Evolutionary conservation across 306 rosid species (phyloP).

Genomic region (Lupinus albus): DNA sequence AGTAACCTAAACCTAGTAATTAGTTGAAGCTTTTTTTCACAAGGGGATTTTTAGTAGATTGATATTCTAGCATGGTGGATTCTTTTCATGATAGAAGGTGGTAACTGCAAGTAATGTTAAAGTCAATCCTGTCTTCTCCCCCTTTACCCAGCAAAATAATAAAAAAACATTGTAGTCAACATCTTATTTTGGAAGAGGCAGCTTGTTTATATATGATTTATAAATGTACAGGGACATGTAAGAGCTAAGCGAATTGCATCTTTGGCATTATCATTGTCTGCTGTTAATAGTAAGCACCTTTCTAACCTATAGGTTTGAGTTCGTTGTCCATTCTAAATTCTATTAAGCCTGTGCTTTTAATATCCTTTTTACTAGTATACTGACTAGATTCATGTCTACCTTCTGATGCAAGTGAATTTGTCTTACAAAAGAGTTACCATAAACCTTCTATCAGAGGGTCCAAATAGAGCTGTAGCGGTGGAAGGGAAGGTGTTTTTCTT

Average conservation of each 20-base stretch:
- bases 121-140: conserved; percentile 31
- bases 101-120: conserved; percentile 22
- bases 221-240: conserved; percentile 61
- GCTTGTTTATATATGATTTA: conserved; percentile 30
- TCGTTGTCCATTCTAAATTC: conserved; percentile 35
- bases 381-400: conserved; percentile 41
- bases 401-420: conserved; percentile 54
- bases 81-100: conserved; percentile 33
- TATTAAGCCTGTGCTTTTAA: background rate
- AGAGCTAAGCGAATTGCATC: conserved; percentile 66
- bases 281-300: conserved; percentile 61
- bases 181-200: conserved; percentile 24
- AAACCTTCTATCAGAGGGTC: conserved; percentile 69
- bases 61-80: conserved; percentile 35
- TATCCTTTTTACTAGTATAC: conserved; percentile 22
- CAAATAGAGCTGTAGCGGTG: conserved; percentile 73
- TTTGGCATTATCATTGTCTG: conserved; percentile 61
- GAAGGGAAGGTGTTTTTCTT: conserved; percentile 80
- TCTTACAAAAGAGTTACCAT: conserved; percentile 63
- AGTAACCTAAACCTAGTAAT: conserved; percentile 38
- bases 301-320: conserved; percentile 25
- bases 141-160: background rate
- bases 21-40: conserved; percentile 20
- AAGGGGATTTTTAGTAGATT: conserved; percentile 21
- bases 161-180: conserved; percentile 15